These are phyloP conservation scores for Scortechinia acanthostroma DNA, from an alignment of 2,329 filamentous ascomycete species.

Conservation along the genomic window DNA sequence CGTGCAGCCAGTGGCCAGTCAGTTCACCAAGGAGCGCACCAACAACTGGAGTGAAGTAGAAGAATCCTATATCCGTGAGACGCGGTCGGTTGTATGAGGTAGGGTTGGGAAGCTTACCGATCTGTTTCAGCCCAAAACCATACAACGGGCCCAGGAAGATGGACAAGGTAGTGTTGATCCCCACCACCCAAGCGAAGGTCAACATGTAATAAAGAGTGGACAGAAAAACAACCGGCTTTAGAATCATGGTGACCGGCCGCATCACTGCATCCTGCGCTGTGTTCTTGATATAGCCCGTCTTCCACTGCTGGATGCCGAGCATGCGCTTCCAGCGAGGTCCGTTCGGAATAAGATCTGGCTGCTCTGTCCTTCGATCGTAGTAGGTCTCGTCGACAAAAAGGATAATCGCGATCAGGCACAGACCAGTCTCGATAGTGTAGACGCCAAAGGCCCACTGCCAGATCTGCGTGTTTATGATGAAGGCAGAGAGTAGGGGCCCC, in stretches of 20 bases:
- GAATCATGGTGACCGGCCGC: slow-evolving; percentile 26
- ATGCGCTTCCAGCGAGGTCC: slow-evolving; percentile 17
- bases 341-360: slow-evolving; percentile 20
- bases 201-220: slow-evolving; percentile 23
- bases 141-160: slow-evolving; percentile 42
- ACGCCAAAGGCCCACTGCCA: slow-evolving; percentile 41
- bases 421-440: slow-evolving; percentile 26
- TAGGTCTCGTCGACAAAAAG: slow-evolving; percentile 37
- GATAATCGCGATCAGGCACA: slow-evolving; percentile 26
- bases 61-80: slow-evolving; percentile 22
- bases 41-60: slow-evolving; percentile 51
- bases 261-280: slow-evolving; percentile 27
- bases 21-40: slow-evolving; percentile 43
- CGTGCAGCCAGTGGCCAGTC: slow-evolving; percentile 47
- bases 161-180: slow-evolving; percentile 46
- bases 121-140: slow-evolving; percentile 36
- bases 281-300: slow-evolving; percentile 24
- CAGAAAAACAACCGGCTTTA: slow-evolving; percentile 27
- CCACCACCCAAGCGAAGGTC: slow-evolving; percentile 40
- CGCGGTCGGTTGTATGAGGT: neutral
- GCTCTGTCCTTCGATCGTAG: slow-evolving; percentile 32
- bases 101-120: slow-evolving; percentile 24
- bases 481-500: slow-evolving; percentile 34
- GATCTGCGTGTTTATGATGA: slow-evolving; percentile 33
- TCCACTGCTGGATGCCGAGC: slow-evolving; percentile 21